Conservation (phyloP, 2,329 filamentous ascomycete genomes). For the Fusarium haematococcum region DNA sequence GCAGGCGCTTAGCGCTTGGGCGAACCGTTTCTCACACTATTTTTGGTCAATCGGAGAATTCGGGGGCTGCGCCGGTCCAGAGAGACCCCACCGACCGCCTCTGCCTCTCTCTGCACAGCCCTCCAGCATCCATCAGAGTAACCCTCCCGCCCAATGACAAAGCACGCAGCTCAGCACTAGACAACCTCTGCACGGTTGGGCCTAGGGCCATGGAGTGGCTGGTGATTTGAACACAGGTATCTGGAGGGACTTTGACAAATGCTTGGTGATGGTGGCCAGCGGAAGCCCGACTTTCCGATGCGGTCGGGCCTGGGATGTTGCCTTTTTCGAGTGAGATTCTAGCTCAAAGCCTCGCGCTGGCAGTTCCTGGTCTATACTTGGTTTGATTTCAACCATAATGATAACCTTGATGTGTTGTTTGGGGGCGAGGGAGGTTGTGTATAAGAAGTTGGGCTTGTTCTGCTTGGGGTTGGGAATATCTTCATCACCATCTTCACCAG, state of each 20-base stretch:
- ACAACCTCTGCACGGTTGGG: neutral
- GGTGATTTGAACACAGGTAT: neutral
- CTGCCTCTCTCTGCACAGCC: constrained; percentile 26
- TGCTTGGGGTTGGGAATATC: constrained; percentile 29
- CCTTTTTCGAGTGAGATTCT: constrained; percentile 26
- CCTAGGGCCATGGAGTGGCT: constrained; percentile 9
- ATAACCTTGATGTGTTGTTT: constrained; percentile 10
- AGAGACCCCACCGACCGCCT: neutral
- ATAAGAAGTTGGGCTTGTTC: constrained; percentile 40
- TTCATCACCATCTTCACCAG: constrained; percentile 27
- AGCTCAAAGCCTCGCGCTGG: constrained; percentile 10
- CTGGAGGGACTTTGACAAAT: neutral
- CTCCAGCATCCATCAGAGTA: constrained; percentile 16
- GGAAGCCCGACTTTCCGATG: constrained; percentile 29
- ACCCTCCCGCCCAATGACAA: neutral
- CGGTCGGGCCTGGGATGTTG: neutral
- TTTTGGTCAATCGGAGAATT: constrained; percentile 22
- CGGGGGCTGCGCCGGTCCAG: constrained; percentile 10
- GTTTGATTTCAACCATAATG: constrained; percentile 4
- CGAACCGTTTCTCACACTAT: constrained; percentile 11
- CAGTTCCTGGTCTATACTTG: constrained; percentile 16
- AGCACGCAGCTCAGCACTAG: neutral
- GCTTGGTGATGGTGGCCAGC: constrained; percentile 18
- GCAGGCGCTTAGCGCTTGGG: constrained; percentile 25
- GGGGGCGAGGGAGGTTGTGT: constrained; percentile 13